Conservation (phyloP, 805 yeast species). For the Kuraishia borneana region DNA sequence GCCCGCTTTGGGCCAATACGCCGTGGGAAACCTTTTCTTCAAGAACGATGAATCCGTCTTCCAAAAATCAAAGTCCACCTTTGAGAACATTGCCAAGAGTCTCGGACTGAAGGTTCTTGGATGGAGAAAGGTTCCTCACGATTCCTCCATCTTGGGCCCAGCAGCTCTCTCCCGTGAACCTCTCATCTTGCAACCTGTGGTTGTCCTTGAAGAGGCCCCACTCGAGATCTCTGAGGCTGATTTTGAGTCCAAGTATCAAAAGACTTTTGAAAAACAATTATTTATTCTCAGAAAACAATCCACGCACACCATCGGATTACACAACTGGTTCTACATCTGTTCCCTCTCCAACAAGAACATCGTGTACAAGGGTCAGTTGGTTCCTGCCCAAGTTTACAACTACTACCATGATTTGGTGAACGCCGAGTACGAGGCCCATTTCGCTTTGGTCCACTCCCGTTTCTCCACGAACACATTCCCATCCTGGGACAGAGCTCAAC, state of each 20-base stretch:
- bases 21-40: slow-evolving; percentile 91
- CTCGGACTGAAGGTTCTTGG: slow-evolving; percentile 78
- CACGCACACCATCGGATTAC: slow-evolving; percentile 82
- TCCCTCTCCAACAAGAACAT: slow-evolving; percentile 82
- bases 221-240: slow-evolving; percentile 33
- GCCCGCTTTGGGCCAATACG: slow-evolving; percentile 80
- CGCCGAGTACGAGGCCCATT: slow-evolving; percentile 88
- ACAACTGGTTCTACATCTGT: slow-evolving; percentile 96
- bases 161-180: slow-evolving; percentile 94
- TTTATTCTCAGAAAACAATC: slow-evolving; percentile 84
- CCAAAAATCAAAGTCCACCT: slow-evolving; percentile 59
- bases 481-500: slow-evolving; percentile 99
- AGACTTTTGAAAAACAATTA: slow-evolving; percentile 70
- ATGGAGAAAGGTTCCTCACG: slow-evolving; percentile 94
- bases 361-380: slow-evolving; percentile 95
- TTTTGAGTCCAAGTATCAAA: slow-evolving; percentile 43
- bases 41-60: slow-evolving; percentile 61
- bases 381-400: slow-evolving; percentile 91
- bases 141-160: slow-evolving; percentile 88
- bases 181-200: slow-evolving; percentile 81
- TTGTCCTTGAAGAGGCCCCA: slow-evolving; percentile 49
- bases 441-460: slow-evolving; percentile 93
- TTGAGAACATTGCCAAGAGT: slow-evolving; percentile 68
- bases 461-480: slow-evolving; percentile 98
- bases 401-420: slow-evolving; percentile 89